phyloP scores from a whole-genome alignment of 139 green algal species.

The Coelastrella sp. region DNA sequence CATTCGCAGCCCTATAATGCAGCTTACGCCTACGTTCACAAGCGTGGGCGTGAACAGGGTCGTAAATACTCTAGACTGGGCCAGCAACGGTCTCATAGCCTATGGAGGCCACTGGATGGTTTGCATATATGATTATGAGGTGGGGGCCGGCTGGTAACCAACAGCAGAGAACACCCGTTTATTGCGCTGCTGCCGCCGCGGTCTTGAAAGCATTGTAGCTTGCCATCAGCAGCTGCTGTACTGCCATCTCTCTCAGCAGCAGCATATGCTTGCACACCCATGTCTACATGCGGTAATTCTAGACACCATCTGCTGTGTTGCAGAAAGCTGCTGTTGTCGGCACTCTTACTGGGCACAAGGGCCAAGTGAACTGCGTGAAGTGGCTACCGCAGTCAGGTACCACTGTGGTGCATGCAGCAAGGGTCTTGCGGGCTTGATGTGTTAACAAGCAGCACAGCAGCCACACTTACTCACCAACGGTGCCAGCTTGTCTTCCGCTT shows the following conservation, averaged over 20 bases:
- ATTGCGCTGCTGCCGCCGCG: too few relatives aligned
- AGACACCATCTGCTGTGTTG: background rate
- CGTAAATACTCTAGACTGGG: slow-evolving; percentile 75
- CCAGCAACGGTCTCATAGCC: slow-evolving; percentile 71
- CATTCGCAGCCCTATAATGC: background rate
- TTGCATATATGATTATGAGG: slow-evolving; percentile 79
- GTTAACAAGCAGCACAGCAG: background rate
- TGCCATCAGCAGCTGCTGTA: too few relatives aligned
- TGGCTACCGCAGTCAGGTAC: slow-evolving; percentile 73
- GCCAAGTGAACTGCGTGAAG: slow-evolving; percentile 81
- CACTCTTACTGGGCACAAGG: slow-evolving; percentile 81
- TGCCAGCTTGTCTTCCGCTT: too few relatives aligned
- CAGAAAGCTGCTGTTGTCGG: slow-evolving; percentile 54
- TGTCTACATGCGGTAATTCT: too few relatives aligned
- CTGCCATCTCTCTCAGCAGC: background rate
- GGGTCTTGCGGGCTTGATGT: background rate
- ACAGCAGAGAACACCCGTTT: too few relatives aligned
- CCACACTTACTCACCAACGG: too few relatives aligned
- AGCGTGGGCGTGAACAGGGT: slow-evolving; percentile 80
- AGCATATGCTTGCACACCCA: background rate
- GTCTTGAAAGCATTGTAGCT: too few relatives aligned
- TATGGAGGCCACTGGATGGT: slow-evolving; percentile 79
- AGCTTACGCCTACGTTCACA: slow-evolving; percentile 52
- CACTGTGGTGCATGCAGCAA: too few relatives aligned
- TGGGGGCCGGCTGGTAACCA: slow-evolving; percentile 28